phyloP scores from a whole-genome alignment of 2,329 filamentous ascomycete genomes.

The Arthrocladium fulminans region DNA sequence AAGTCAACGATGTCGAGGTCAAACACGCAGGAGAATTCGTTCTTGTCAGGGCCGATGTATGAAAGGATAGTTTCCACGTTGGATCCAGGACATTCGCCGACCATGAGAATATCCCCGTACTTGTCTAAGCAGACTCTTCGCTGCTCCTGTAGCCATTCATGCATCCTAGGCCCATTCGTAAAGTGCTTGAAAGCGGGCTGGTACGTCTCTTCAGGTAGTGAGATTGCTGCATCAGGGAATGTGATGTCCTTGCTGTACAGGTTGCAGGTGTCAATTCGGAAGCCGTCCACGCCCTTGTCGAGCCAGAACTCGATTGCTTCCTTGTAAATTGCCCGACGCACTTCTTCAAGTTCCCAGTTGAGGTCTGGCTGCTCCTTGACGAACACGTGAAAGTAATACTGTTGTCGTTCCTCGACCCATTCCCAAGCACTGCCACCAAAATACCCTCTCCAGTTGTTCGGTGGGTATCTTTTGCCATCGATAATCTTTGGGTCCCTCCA shows the following conservation, averaged over 20 bases:
- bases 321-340: conserved; percentile 58
- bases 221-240: conserved; percentile 26
- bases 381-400: conserved; percentile 69
- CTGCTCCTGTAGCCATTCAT: conserved; percentile 49
- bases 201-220: conserved; percentile 32
- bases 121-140: conserved; percentile 45
- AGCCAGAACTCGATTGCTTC: conserved; percentile 67
- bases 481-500: conserved; percentile 53
- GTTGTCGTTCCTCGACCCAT: conserved; percentile 20
- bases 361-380: conserved; percentile 64
- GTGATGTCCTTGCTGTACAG: conserved; percentile 21
- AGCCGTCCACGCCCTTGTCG: conserved; percentile 58
- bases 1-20: conserved; percentile 51
- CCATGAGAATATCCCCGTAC: conserved; percentile 52
- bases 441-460: conserved; percentile 47
- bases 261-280: conserved; percentile 48
- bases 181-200: conserved; percentile 47
- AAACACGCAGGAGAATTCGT: conserved; percentile 63
- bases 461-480: conserved; percentile 47
- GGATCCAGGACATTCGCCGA: conserved; percentile 49
- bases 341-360: conserved; percentile 63
- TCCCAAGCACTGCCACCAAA: conserved; percentile 30
- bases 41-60: conserved; percentile 38
- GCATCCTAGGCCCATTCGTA: conserved; percentile 48
- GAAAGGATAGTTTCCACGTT: conserved; percentile 43